Evolutionary conservation across 495 filamentous ascomycete genomes (phyloP).

Genomic region (Aspergillus nanangensis): DNA sequence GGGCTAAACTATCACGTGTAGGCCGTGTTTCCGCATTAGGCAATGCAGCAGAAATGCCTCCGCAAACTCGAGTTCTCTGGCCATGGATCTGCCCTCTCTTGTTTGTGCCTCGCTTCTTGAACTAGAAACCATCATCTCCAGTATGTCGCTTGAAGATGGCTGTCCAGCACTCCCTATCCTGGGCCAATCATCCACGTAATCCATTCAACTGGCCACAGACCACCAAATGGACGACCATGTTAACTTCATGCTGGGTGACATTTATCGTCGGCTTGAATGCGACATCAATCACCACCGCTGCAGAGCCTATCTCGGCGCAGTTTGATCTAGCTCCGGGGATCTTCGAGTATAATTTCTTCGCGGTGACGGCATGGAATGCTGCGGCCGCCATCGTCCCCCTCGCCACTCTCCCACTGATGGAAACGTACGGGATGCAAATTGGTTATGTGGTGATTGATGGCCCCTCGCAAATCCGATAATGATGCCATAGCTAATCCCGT

Average conservation of each 20-base stretch:
- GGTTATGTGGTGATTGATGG: constrained; percentile 2
- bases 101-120: neutral
- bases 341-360: constrained; percentile 12
- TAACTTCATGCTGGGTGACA: constrained; percentile 9
- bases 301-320: constrained; percentile 5
- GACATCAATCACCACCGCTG: constrained; percentile 8
- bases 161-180: neutral
- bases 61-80: too few species aligned
- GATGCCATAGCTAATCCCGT: neutral
- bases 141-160: constrained; percentile 3
- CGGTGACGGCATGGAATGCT: constrained; percentile 10
- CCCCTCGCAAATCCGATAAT: neutral
- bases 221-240: constrained; percentile 10
- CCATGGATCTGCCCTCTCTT: neutral
- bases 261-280: constrained; percentile 10
- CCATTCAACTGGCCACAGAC: constrained; percentile 7
- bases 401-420: constrained; percentile 9
- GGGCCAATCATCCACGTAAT: constrained; percentile 5
- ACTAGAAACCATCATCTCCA: neutral
- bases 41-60: neutral
- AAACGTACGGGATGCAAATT: constrained; percentile 7
- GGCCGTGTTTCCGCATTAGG: neutral
- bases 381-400: constrained; percentile 7
- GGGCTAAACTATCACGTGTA: neutral
- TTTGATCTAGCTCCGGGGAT: constrained; percentile 3